Base-by-base conservation (phyloP, 495 filamentous ascomycete genomes). In the Lichenothelia convexa region DNA sequence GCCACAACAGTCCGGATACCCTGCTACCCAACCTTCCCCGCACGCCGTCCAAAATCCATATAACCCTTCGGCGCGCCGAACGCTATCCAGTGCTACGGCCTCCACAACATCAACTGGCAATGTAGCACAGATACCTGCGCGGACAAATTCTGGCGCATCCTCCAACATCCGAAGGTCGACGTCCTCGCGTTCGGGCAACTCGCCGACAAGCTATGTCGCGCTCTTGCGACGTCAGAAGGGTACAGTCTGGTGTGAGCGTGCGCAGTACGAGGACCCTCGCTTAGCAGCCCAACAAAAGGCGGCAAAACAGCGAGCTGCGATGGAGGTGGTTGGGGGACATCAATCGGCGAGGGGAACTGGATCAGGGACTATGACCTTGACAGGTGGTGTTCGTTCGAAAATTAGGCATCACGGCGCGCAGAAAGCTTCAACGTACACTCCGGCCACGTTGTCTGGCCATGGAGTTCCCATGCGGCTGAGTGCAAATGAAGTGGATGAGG, bases 191-290 rank as follows among this genome's bases (percentile, higher is more conserved):
- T 85, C 80, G 5, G 74, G 71, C 39, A 68, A 68, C 29, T 64
- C 64, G 5, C 67, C 78, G 4, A 64, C 73, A 20, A 73, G 79
- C 44, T 99, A 99, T 56, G 89, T 99, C 17, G 87, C 89, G 11
- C 63, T 94, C 7, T 78, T 99, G 62, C 71, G 89, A 32, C 82
- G 82, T 46, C 89, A 99, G 51, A 99, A 95, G 51, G 89, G 83
- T 20, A 99, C 89, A 0, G 89, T 99, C 5, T 99, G 89, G 89
- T 94, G 87, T 57, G 91, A 95, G 45, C 84, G 86, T 36, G 70
- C 85, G 11, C 89, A 99, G 48, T 71, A 78, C 34, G 84, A 95
- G 57, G 91, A 99, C 57, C 80, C 91, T 7, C 67, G 83, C 17
- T 52, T 92, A 37, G 55, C 77, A 4, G 83, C 81, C 18, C 71